Evolutionary conservation across 768 basidiomycete genomes (phyloP), one percentile per base, ranked within the genome.

Genomic region (Termitomyces sp.): DNA sequence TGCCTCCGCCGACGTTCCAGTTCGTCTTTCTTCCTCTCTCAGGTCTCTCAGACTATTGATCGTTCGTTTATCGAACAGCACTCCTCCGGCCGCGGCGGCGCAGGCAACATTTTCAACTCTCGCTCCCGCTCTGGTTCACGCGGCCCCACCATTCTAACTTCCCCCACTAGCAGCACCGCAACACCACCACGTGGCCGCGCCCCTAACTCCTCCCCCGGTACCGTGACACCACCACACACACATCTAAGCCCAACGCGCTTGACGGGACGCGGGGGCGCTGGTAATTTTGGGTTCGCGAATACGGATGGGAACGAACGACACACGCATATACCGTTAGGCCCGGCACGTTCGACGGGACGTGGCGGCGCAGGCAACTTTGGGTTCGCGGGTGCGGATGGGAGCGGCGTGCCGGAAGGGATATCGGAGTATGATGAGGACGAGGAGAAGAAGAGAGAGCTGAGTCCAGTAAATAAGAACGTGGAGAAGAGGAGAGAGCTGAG

Each of bases 61-160:
- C n/a, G n/a, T n/a, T n/a, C n/a, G n/a, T n/a, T n/a, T n/a, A n/a
- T n/a, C n/a, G n/a, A n/a, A 21, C 56, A 80, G 79, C 73, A 82
- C 69, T 87, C 85, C 25, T 76, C 77, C 16, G 88, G 88, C 7
- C 82, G 87, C 19, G 87, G 88, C 34, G 87, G 87, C 8, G 52
- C 68, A 4, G 87, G 88, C 19, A 89, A 89, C 65, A 84, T 89
- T 37, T 69, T 71, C 40, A 70, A 76, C 9, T 40, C 53, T 2
- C 79, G 81, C 44, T 84, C 84, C 12, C 81, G 79, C 29, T 86
- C 84, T n/a, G 56, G 59, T 4, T 51, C 50, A 2, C 50, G 50
- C 17, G 50, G 50, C 0, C 50, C 50, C 25, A 2, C 12, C 7
- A 11, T 11, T 11, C n/a, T 46, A 1, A 31, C 45, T 1, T 46